These are phyloP conservation scores for Candida ipomoeae DNA, from an alignment of 805 yeast species.

Conservation along the genomic window DNA sequence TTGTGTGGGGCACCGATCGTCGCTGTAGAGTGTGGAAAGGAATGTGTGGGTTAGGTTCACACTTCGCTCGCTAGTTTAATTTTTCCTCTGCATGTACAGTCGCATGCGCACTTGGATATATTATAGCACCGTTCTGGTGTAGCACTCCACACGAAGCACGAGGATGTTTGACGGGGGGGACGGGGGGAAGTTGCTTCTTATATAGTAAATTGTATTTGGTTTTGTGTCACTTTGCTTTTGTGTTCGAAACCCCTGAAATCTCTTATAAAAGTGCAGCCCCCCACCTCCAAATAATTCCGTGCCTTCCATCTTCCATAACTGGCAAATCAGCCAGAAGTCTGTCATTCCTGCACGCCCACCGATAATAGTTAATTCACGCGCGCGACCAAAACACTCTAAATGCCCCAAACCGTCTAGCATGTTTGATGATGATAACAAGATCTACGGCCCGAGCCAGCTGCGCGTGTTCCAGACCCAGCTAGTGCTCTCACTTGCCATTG, in stretches of 20 bases:
- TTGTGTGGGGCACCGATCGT: background rate
- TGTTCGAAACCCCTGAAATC: too few relatives aligned
- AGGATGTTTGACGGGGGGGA: too few relatives aligned
- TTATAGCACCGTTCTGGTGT: background rate
- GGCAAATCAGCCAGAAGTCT: background rate
- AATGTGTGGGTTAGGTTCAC: background rate
- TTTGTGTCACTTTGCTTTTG: too few relatives aligned
- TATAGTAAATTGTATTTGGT: too few relatives aligned
- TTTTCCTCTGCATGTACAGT: slow-evolving; percentile 2
- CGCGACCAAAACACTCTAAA: background rate
- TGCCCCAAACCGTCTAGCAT: background rate
- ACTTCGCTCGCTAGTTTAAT: slow-evolving; percentile 2
- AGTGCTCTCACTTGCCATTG: slow-evolving; percentile 45
- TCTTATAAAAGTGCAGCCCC: too few relatives aligned
- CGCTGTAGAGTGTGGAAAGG: slow-evolving; percentile 3
- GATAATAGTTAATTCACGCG: background rate
- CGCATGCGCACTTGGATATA: slow-evolving; percentile 1
- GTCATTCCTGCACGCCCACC: background rate
- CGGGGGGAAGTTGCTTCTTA: too few relatives aligned
- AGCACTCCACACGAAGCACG: background rate
- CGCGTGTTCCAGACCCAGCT: slow-evolving; percentile 57
- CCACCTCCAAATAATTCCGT: too few relatives aligned
- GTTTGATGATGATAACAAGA: slow-evolving; percentile 18
- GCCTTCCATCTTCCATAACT: background rate
- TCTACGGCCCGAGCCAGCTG: slow-evolving; percentile 45